phyloP scores from a whole-genome alignment of 306 rosid species.

The Glycine soja region DNA sequence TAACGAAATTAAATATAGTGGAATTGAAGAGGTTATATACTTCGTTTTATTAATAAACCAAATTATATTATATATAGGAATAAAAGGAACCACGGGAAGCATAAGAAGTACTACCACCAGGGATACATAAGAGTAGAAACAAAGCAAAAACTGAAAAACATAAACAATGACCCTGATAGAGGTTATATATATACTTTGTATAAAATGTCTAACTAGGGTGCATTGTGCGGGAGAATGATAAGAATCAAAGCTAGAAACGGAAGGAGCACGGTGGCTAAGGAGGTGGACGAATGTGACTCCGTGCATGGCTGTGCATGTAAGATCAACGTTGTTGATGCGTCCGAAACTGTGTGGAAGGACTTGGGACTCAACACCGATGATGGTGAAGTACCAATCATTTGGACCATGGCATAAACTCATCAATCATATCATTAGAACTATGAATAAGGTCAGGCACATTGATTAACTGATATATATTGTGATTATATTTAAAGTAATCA shows the following conservation, averaged over 20 bases:
- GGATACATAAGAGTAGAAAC: too few relatives aligned
- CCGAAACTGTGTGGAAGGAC: conserved; percentile 10
- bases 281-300: conserved; percentile 23
- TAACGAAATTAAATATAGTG: too few relatives aligned
- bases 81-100: too few relatives aligned
- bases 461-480: too few relatives aligned
- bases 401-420: neutral
- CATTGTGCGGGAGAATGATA: neutral
- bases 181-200: too few relatives aligned
- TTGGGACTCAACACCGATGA: neutral
- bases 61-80: too few relatives aligned
- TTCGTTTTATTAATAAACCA: too few relatives aligned
- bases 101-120: too few relatives aligned
- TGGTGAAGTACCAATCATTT: conserved; percentile 14
- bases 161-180: too few relatives aligned
- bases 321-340: conserved; percentile 4
- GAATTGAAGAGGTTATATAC: too few relatives aligned
- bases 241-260: conserved; percentile 7
- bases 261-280: conserved; percentile 8
- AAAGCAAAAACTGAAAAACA: too few relatives aligned
- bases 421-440: neutral
- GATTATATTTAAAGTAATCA: too few relatives aligned
- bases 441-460: neutral
- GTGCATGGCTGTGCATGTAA: neutral
- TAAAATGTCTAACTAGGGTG: neutral